Conservation (phyloP, 148 eudicot genomes). For the Nepenthes mirabilis region DNA sequence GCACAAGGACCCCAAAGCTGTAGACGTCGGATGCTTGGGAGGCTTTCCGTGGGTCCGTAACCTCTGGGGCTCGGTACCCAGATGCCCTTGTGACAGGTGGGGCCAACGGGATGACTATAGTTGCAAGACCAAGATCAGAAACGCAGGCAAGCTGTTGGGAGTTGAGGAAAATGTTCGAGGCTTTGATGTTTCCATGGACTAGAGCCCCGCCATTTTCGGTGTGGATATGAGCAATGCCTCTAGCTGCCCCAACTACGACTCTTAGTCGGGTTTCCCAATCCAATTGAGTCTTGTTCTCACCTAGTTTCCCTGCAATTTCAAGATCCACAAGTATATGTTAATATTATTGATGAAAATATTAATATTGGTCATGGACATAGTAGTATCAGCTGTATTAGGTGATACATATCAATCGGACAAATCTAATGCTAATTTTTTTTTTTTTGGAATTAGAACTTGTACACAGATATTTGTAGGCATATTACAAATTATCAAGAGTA, state of each 20-base stretch:
- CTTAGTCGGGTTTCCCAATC: conserved; percentile 64
- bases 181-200: conserved; percentile 78
- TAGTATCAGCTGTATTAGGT: too few relatives aligned
- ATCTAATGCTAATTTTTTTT: too few relatives aligned
- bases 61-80: conserved; percentile 76
- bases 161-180: conserved; percentile 74
- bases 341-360: neutral
- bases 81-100: conserved; percentile 27
- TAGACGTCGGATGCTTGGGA: conserved; percentile 74
- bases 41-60: conserved; percentile 43
- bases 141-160: conserved; percentile 41
- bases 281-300: conserved; percentile 33
- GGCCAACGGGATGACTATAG: conserved; percentile 31
- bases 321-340: neutral
- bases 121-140: conserved; percentile 63
- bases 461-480: too few relatives aligned
- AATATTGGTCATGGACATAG: too few relatives aligned
- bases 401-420: too few relatives aligned
- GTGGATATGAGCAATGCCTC: conserved; percentile 67
- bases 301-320: conserved; percentile 41
- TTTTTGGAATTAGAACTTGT: too few relatives aligned
- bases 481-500: too few relatives aligned
- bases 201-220: conserved; percentile 37
- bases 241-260: conserved; percentile 52
- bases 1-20: conserved; percentile 64